These are phyloP conservation scores for Porcisia deanei DNA, from an alignment of 208 protist genomes.

Conservation along the genomic window DNA sequence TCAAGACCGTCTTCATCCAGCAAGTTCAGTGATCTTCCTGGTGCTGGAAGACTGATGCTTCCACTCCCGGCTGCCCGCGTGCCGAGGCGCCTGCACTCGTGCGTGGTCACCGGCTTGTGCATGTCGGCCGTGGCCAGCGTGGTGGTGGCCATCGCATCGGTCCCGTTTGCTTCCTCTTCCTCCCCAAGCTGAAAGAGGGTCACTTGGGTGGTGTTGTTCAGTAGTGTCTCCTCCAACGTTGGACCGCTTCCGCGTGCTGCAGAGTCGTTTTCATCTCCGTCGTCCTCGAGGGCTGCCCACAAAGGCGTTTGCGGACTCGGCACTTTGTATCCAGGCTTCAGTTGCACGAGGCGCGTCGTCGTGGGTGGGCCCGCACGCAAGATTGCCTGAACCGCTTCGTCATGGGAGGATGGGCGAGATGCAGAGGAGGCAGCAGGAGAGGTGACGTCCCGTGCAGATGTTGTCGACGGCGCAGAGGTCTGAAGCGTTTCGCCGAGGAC, in stretches of 20 bases:
- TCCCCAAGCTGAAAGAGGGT: slow-evolving; percentile 29
- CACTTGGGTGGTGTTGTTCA: slow-evolving; percentile 22
- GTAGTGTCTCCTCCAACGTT: background rate
- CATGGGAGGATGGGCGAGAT: slow-evolving; percentile 28
- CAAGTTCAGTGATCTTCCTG: slow-evolving; percentile 29
- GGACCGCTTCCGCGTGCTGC: background rate
- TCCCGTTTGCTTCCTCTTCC: slow-evolving; percentile 6
- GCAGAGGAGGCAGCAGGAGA: slow-evolving; percentile 16
- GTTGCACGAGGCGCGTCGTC: slow-evolving; percentile 46
- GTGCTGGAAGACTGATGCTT: slow-evolving; percentile 22
- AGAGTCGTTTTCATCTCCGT: slow-evolving; percentile 8
- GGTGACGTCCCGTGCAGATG: background rate
- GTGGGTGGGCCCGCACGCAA: slow-evolving; percentile 51
- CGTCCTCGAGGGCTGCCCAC: slow-evolving; percentile 44
- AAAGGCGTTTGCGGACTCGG: slow-evolving; percentile 69
- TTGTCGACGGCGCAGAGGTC: background rate
- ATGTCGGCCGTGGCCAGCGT: background rate
- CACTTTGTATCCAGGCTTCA: slow-evolving; percentile 41
- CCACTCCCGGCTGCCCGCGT: slow-evolving; percentile 7
- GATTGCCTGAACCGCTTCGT: slow-evolving; percentile 40
- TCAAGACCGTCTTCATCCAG: slow-evolving; percentile 33
- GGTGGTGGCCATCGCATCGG: background rate
- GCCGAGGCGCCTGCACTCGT: slow-evolving; percentile 18
- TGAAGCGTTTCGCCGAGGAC: background rate
- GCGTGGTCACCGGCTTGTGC: slow-evolving; percentile 3